Percentiles rank a stretch among this genome's conserved stretches.
phyloP scores from a whole-genome alignment of 148 eudicot genomes.

The Arctostaphylos glauca region DNA sequence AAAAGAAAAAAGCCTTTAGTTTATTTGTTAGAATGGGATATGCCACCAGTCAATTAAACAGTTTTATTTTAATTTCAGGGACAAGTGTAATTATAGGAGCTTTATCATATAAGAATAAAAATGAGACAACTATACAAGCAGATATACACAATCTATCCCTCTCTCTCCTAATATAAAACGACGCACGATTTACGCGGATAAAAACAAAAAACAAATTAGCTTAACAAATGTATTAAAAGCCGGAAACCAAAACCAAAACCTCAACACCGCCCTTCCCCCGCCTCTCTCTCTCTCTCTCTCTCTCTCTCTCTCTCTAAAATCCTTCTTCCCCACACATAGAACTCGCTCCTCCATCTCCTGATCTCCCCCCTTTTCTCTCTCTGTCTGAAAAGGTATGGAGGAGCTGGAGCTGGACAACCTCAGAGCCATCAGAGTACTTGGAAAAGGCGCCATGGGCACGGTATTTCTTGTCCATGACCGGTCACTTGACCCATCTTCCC shows the following conservation, averaged over 20 bases:
- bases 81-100: background rate
- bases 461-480: conserved; percentile 67
- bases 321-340: background rate
- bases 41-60: too few species aligned
- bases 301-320: background rate
- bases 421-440: conserved; percentile 60
- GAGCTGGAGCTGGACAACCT: conserved; percentile 46
- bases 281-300: background rate
- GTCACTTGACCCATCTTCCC: conserved; percentile 37
- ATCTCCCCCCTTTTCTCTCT: conserved; percentile 5
- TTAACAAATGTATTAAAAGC: conserved; percentile 10
- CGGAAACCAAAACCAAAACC: background rate
- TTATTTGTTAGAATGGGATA: too few species aligned
- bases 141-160: too few species aligned
- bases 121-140: too few species aligned
- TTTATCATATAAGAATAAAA: too few species aligned
- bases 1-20: too few species aligned
- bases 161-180: background rate
- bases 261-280: background rate
- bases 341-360: background rate
- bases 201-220: background rate
- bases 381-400: conserved; percentile 9
- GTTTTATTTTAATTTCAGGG: background rate
- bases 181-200: background rate
- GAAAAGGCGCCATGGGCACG: conserved; percentile 96